A percentile compares a stretch with the other conserved stretches of the same genome.
These are phyloP conservation scores for Myxozyma neotropica DNA, from an alignment of 805 yeast species.

Conservation along the genomic window DNA sequence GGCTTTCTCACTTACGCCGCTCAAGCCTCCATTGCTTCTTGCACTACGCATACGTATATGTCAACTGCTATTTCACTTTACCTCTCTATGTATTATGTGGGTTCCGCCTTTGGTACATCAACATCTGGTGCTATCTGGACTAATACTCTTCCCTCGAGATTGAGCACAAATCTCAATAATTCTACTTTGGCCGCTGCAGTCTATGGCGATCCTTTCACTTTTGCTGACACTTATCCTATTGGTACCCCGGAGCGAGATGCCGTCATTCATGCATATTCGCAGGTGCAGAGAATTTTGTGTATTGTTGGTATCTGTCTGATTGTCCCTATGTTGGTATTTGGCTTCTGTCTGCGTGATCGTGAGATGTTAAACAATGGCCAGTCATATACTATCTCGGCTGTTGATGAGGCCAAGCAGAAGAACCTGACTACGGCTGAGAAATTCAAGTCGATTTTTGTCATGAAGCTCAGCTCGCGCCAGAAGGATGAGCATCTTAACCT, in stretches of 20 bases:
- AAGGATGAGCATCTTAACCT: not conserved
- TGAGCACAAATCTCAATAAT: constrained; percentile 44
- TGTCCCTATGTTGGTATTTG: constrained; percentile 53
- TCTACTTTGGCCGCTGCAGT: constrained; percentile 50
- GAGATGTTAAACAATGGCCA: constrained; percentile 40
- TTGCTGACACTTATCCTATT: constrained; percentile 55
- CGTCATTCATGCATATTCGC: constrained; percentile 59
- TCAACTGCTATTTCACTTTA: constrained; percentile 62
- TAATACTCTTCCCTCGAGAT: constrained; percentile 53
- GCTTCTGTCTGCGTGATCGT: constrained; percentile 58
- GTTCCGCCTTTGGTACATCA: constrained; percentile 63
- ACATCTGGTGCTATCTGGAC: constrained; percentile 77
- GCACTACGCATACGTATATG: constrained; percentile 64
- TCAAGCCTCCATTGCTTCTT: constrained; percentile 62
- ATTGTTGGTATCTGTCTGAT: constrained; percentile 58
- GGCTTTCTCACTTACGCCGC: constrained; percentile 70
- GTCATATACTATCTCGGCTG: constrained; percentile 9
- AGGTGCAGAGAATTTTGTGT: constrained; percentile 61
- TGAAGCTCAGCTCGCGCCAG: not conserved
- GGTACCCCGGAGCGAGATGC: constrained; percentile 64
- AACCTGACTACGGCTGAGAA: constrained; percentile 1
- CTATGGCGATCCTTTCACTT: constrained; percentile 57
- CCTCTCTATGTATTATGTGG: constrained; percentile 61
- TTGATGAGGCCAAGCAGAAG: constrained; percentile 15
- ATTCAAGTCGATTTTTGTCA: not conserved